Percentiles rank a stretch among this genome's conserved stretches.
Evolutionary conservation across 2,329 filamentous ascomycete genomes (phyloP).

Genomic region (Colletotrichum sansevieriae): DNA sequence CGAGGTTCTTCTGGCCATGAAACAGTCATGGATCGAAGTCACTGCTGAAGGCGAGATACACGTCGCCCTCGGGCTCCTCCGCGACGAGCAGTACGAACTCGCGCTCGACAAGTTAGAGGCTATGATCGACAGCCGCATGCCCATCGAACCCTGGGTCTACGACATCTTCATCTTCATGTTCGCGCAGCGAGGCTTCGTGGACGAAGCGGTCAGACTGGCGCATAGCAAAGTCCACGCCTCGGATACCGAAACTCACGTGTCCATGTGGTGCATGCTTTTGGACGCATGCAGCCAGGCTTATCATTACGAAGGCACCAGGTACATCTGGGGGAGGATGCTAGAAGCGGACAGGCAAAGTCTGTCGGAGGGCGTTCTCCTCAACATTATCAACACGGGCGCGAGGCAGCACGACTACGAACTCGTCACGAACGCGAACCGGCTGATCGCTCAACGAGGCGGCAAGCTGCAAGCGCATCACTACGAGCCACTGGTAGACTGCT

Average conservation of each 20-base stretch:
- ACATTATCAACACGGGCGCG: conserved; percentile 80
- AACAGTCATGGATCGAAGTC: conserved; percentile 76
- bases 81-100: conserved; percentile 86
- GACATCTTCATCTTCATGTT: conserved; percentile 83
- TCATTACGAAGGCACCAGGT: conserved; percentile 74
- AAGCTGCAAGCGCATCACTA: conserved; percentile 78
- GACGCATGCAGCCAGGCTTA: conserved; percentile 76
- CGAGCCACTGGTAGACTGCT: conserved; percentile 81
- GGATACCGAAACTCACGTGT: conserved; percentile 52
- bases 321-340: conserved; percentile 73
- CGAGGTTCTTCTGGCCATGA: conserved; percentile 80
- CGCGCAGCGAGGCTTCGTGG: conserved; percentile 78
- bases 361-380: conserved; percentile 73
- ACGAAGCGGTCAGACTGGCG: conserved; percentile 80
- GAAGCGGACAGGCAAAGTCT: conserved; percentile 69
- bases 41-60: conserved; percentile 73
- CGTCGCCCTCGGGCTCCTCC: conserved; percentile 79
- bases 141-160: conserved; percentile 79
- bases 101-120: conserved; percentile 78
- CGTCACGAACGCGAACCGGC: conserved; percentile 77
- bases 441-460: conserved; percentile 70
- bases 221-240: conserved; percentile 62
- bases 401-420: conserved; percentile 75
- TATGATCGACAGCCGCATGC: conserved; percentile 69
- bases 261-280: conserved; percentile 79